phyloP scores from a whole-genome alignment of 805 yeast genomes.

The Candida namnaoensis region DNA sequence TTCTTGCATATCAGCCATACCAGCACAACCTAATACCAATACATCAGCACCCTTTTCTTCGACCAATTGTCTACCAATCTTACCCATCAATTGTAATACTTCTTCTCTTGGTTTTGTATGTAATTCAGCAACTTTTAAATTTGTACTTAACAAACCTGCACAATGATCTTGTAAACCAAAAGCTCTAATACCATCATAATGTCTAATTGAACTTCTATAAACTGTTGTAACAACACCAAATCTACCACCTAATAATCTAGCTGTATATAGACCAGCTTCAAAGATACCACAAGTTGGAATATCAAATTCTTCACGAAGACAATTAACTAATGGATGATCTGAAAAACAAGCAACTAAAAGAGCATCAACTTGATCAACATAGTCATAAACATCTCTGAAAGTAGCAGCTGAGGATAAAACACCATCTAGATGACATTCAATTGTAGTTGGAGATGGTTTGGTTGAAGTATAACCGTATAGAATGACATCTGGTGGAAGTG shows the following conservation, averaged over 20 bases:
- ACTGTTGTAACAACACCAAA: constrained; percentile 24
- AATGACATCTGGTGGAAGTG: constrained; percentile 20
- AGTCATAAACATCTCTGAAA: constrained; percentile 20
- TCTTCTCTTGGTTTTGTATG: constrained; percentile 22
- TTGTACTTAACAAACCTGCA: constrained; percentile 24
- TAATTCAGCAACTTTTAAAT: constrained; percentile 22
- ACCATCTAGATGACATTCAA: constrained; percentile 26
- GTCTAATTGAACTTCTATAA: constrained; percentile 22
- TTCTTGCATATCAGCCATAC: constrained; percentile 21
- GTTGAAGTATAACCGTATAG: constrained; percentile 24
- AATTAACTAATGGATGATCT: constrained; percentile 25
- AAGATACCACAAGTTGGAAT: constrained; percentile 24
- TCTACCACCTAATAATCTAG: constrained; percentile 22
- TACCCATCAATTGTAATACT: constrained; percentile 17
- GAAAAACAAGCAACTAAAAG: constrained; percentile 26
- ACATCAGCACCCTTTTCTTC: constrained; percentile 20
- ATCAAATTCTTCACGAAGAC: constrained; percentile 25
- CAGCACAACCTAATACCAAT: constrained; percentile 23
- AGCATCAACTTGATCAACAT: constrained; percentile 20
- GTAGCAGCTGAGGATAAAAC: constrained; percentile 23
- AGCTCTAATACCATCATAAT: constrained; percentile 19
- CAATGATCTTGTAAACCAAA: constrained; percentile 22
- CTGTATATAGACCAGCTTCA: constrained; percentile 25
- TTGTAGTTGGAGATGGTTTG: constrained; percentile 18
- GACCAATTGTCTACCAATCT: constrained; percentile 17